Percentiles rank a stretch among this genome's conserved stretches.
Evolutionary conservation across 495 filamentous ascomycete genomes (phyloP).

Genomic region (Antarctomyces pellizariae): DNA sequence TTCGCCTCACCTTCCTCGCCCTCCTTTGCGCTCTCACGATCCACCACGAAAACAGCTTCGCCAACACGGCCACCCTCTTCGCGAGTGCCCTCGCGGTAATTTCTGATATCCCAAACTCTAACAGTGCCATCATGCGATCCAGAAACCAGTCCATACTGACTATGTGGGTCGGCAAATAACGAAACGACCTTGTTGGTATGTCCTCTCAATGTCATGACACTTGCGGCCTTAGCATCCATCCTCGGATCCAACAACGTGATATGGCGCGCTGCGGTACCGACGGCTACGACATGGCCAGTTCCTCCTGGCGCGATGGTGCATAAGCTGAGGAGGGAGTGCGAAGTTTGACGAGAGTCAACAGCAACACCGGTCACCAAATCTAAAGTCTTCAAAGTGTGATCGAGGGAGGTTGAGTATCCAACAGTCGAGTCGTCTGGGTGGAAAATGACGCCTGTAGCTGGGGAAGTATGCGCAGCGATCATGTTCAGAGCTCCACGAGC

Average conservation of each 20-base stretch:
- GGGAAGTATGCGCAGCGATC: constrained; percentile 42
- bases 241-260: constrained; percentile 82
- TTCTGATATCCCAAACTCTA: constrained; percentile 77
- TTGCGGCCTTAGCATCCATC: constrained; percentile 40
- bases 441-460: constrained; percentile 58
- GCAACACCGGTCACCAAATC: constrained; percentile 56
- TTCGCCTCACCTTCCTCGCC: constrained; percentile 25
- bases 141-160: constrained; percentile 56
- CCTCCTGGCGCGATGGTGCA: constrained; percentile 9
- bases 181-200: constrained; percentile 66
- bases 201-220: constrained; percentile 70
- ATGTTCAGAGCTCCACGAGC: constrained; percentile 61
- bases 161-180: constrained; percentile 45
- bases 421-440: constrained; percentile 65
- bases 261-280: constrained; percentile 65
- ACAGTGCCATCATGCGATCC: constrained; percentile 78
- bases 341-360: constrained; percentile 58
- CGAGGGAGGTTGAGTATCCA: constrained; percentile 69
- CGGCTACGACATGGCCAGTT: constrained; percentile 44
- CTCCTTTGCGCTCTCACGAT: constrained; percentile 37
- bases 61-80: constrained; percentile 35
- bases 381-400: constrained; percentile 76
- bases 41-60: constrained; percentile 59
- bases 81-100: constrained; percentile 38
- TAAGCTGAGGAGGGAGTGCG: constrained; percentile 58